Percentiles rank a stretch among this genome's conserved stretches.
phyloP scores from a whole-genome alignment of 1,139 yeast species.

The Geotrichum fermentans region DNA sequence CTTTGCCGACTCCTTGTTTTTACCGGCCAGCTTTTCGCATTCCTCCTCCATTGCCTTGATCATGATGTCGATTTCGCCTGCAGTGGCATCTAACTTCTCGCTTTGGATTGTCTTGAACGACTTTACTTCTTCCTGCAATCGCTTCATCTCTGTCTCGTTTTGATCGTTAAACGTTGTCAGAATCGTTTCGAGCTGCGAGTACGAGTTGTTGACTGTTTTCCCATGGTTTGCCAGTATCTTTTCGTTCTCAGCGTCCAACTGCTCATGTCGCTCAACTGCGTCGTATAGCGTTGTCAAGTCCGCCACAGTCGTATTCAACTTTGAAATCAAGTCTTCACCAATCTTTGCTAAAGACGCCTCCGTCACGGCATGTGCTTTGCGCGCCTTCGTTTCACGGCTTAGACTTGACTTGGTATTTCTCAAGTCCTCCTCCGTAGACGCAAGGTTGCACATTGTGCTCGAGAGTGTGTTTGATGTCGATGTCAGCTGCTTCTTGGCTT shows the following conservation, averaged over 20 bases:
- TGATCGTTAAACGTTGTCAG: slow-evolving; percentile 11
- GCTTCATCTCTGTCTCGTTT: slow-evolving; percentile 6
- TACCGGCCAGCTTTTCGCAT: slow-evolving; percentile 15
- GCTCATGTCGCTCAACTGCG: slow-evolving; percentile 25
- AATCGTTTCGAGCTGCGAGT: slow-evolving; percentile 20
- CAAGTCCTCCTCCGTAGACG: slow-evolving; percentile 25
- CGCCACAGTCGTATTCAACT: slow-evolving; percentile 30
- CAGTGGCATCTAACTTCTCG: slow-evolving; percentile 21
- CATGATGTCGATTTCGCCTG: slow-evolving; percentile 21
- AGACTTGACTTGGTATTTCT: slow-evolving; percentile 26
- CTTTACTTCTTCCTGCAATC: slow-evolving; percentile 8
- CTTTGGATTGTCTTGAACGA: slow-evolving; percentile 22
- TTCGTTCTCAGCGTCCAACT: slow-evolving; percentile 23
- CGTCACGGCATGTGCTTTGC: slow-evolving; percentile 34
- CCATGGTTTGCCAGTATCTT: slow-evolving; percentile 22
- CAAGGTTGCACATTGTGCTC: slow-evolving; percentile 24
- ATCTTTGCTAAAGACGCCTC: slow-evolving; percentile 32
- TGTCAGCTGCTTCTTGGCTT: slow-evolving; percentile 31
- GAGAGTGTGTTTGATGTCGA: slow-evolving; percentile 22
- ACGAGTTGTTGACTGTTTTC: slow-evolving; percentile 12
- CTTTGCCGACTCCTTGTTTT: slow-evolving; percentile 21
- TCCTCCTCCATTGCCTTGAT: slow-evolving; percentile 19
- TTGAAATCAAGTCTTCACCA: slow-evolving; percentile 30
- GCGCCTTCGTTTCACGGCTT: slow-evolving; percentile 28
- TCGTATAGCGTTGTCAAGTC: slow-evolving; percentile 31